Conservation (phyloP, 495 filamentous ascomycete genomes). For the Terfezia claveryi region DNA sequence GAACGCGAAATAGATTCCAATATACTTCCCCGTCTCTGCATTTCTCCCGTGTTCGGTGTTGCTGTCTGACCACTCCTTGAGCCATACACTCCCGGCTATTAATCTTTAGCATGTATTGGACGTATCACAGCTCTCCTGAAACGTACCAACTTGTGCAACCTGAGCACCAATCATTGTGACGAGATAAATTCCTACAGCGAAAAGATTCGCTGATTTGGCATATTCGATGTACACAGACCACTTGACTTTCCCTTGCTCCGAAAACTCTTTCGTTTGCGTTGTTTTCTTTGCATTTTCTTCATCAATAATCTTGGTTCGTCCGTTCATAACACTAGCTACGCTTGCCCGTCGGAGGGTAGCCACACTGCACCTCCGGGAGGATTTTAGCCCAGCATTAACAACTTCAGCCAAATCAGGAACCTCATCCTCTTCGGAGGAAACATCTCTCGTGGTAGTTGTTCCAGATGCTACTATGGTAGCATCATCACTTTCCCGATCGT, state of each 20-base stretch:
- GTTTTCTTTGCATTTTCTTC: slow-evolving; percentile 40
- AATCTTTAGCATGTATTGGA: neutral
- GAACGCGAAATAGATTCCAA: slow-evolving; percentile 86
- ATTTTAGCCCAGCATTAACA: neutral
- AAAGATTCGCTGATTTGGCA: slow-evolving; percentile 76
- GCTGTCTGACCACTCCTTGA: slow-evolving; percentile 73
- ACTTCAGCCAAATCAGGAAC: slow-evolving; percentile 19
- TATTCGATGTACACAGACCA: slow-evolving; percentile 81
- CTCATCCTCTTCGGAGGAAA: slow-evolving; percentile 27
- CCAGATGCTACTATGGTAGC: slow-evolving; percentile 34
- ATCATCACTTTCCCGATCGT: slow-evolving; percentile 38
- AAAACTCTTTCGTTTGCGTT: slow-evolving; percentile 64
- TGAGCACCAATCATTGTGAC: slow-evolving; percentile 57
- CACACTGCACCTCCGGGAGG: slow-evolving; percentile 37
- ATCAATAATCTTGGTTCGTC: slow-evolving; percentile 63
- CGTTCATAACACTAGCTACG: slow-evolving; percentile 70
- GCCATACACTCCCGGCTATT: slow-evolving; percentile 57
- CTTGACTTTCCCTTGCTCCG: slow-evolving; percentile 90
- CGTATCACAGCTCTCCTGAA: neutral
- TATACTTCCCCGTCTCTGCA: slow-evolving; percentile 60
- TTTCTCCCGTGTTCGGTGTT: slow-evolving; percentile 49
- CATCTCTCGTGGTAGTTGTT: slow-evolving; percentile 22
- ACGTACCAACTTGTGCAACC: slow-evolving; percentile 41
- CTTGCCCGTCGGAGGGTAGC: slow-evolving; percentile 71
- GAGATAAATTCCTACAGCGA: slow-evolving; percentile 64